A percentile compares a stretch with the other conserved stretches of the same genome.
These are phyloP conservation scores for Lithohypha guttulata DNA, from an alignment of 2,329 filamentous ascomycete genomes.

Conservation along the genomic window DNA sequence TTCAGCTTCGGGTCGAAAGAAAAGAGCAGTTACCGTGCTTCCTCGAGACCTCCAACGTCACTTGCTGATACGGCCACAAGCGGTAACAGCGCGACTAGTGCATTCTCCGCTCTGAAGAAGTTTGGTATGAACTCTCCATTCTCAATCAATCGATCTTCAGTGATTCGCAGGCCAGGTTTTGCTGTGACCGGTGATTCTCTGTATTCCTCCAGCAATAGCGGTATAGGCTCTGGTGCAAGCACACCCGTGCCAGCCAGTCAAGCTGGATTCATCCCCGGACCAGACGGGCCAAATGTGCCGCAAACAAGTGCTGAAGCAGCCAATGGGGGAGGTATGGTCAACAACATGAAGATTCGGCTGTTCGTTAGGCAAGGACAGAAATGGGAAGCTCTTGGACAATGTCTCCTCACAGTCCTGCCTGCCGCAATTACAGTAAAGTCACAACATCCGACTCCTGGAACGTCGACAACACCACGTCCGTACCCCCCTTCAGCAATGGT, in stretches of 20 bases:
- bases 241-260: slow-evolving; percentile 38
- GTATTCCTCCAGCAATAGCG: slow-evolving; percentile 33
- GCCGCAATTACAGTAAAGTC: slow-evolving; percentile 24
- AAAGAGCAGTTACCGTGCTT: slow-evolving; percentile 47
- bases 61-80: slow-evolving; percentile 60
- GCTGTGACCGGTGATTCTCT: slow-evolving; percentile 36
- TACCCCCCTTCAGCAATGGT: slow-evolving; percentile 14
- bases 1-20: slow-evolving; percentile 42
- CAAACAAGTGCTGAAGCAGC: slow-evolving; percentile 37
- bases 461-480: slow-evolving; percentile 19
- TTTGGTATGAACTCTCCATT: slow-evolving; percentile 67
- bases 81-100: slow-evolving; percentile 64
- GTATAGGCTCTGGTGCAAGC: slow-evolving; percentile 28
- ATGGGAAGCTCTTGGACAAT: slow-evolving; percentile 87
- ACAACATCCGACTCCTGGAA: slow-evolving; percentile 11
- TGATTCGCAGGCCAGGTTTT: slow-evolving; percentile 34
- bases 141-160: slow-evolving; percentile 69
- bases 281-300: slow-evolving; percentile 38
- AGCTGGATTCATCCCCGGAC: slow-evolving; percentile 39
- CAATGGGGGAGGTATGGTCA: slow-evolving; percentile 50
- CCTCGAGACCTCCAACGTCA: slow-evolving; percentile 41
- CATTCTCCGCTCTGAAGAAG: slow-evolving; percentile 65
- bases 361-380: slow-evolving; percentile 66
- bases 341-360: slow-evolving; percentile 74
- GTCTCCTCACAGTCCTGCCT: slow-evolving; percentile 69